Evolutionary conservation across 2,329 filamentous ascomycete species (phyloP), one percentile per base, ranked within the genome.

Genomic region (Claviceps sp.): DNA sequence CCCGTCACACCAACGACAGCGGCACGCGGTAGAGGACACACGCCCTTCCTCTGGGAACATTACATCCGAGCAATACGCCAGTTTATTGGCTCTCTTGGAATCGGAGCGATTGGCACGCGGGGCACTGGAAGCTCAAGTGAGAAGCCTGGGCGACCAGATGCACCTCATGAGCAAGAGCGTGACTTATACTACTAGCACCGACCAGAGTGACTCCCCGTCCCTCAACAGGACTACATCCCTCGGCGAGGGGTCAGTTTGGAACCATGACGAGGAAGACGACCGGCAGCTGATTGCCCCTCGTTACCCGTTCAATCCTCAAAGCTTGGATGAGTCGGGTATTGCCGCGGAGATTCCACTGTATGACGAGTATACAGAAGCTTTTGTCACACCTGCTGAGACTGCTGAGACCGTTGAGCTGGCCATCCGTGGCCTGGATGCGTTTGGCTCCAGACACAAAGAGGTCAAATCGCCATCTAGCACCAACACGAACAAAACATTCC

Each of bases 401-500:
- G 70, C 71, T 55, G 79, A 77, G 3, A 76, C 77, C 1, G 62
- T 62, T 9, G 76, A 79, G 58, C 46, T n/a, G 20, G 74, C 76
- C 50, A 58, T 62, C 7, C 64, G 65, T 34, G 67, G 56, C 23
- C 71, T 68, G 49, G 69, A 68, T 3, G 68, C 59, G 4, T 72
- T 70, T 53, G 68, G 68, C 1, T 72, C 70, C 26, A 67, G 67
- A 20, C 66, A 68, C 48, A 64, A 67, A 16, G 59, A 66, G 9
- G 59, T 64, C 20, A 66, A 63, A 45, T 64, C 67, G 49, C 75
- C 76, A 55, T 78, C 70, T 61, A 79, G 81, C 1, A 79, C 78
- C 22, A 77, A 78, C 56, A 79, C 78, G 22, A 77, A 78, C 56
- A 83, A 80, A 44, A 72, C 88, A 60, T 86, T 86, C 78, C 29